A percentile compares a stretch with the other conserved stretches of the same genome.
These are phyloP conservation scores for Candolleomyces aberdarensis DNA, from an alignment of 768 basidiomycete species.

Conservation along the genomic window DNA sequence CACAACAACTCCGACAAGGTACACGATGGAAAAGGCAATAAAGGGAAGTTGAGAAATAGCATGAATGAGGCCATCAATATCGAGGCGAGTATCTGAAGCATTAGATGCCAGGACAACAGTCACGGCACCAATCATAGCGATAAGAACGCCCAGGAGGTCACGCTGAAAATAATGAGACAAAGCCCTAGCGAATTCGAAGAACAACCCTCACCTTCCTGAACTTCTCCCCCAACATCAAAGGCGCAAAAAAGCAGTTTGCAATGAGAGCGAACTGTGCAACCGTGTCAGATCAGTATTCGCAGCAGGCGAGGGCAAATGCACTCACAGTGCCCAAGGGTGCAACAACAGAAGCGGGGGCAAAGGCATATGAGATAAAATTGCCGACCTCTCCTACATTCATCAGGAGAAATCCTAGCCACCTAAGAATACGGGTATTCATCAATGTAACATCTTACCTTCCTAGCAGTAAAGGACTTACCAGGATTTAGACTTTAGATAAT, in stretches of 20 bases:
- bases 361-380: slow-evolving; percentile 90
- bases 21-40: slow-evolving; percentile 68
- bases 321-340: slow-evolving; percentile 93
- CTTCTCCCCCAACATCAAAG: slow-evolving; percentile 75
- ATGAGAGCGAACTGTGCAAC: slow-evolving; percentile 78
- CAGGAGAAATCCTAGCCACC: slow-evolving; percentile 87
- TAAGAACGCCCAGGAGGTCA: slow-evolving; percentile 72
- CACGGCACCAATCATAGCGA: slow-evolving; percentile 85
- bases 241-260: slow-evolving; percentile 93
- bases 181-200: slow-evolving; percentile 10
- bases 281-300: slow-evolving; percentile 8
- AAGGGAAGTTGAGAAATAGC: slow-evolving; percentile 76
- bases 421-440: slow-evolving; percentile 22
- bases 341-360: slow-evolving; percentile 87
- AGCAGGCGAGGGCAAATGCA: slow-evolving; percentile 10
- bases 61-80: slow-evolving; percentile 59
- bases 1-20: slow-evolving; percentile 50
- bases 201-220: slow-evolving; percentile 64
- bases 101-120: slow-evolving; percentile 88
- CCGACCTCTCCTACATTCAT: slow-evolving; percentile 91
- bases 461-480: slow-evolving; percentile 48
- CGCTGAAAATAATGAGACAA: slow-evolving; percentile 40
- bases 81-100: slow-evolving; percentile 65
- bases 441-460: not conserved
- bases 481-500: slow-evolving; percentile 80